Conservation (phyloP, 2,329 filamentous ascomycete species). For the Venturia pyrina region DNA sequence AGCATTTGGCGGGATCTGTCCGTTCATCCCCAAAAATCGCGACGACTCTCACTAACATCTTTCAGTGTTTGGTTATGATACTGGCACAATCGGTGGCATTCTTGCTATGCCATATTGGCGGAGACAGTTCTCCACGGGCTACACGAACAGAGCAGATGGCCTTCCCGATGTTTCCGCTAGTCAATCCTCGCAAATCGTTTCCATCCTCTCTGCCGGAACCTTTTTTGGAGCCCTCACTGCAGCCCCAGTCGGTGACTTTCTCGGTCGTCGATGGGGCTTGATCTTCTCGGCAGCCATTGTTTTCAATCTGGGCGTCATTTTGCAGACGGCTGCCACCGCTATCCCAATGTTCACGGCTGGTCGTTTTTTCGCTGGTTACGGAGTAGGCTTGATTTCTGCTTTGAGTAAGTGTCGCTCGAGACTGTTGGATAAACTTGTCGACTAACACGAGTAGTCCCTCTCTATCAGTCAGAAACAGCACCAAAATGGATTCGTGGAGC, state of each 20-base stretch:
- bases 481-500: constrained; percentile 68
- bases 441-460: constrained; percentile 51
- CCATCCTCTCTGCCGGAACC: constrained; percentile 66
- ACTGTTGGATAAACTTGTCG: neutral
- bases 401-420: neutral
- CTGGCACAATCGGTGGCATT: constrained; percentile 63
- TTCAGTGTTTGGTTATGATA: constrained; percentile 35
- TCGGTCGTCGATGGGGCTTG: constrained; percentile 58
- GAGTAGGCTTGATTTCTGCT: constrained; percentile 27
- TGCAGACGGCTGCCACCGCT: constrained; percentile 51
- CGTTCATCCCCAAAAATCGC: constrained; percentile 36
- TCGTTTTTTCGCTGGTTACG: constrained; percentile 60
- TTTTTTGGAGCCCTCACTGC: constrained; percentile 62
- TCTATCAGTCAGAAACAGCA: constrained; percentile 28
- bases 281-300: constrained; percentile 59
- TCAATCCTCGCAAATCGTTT: constrained; percentile 53
- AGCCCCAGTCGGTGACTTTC: constrained; percentile 65
- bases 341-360: constrained; percentile 53
- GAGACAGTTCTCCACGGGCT: constrained; percentile 2
- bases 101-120: constrained; percentile 24
- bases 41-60: neutral
- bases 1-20: constrained; percentile 53
- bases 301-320: constrained; percentile 47
- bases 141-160: constrained; percentile 2
- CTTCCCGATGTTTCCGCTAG: constrained; percentile 4